These are phyloP conservation scores for Daldinia childiae DNA, from an alignment of 495 filamentous ascomycete genomes.

Conservation along the genomic window DNA sequence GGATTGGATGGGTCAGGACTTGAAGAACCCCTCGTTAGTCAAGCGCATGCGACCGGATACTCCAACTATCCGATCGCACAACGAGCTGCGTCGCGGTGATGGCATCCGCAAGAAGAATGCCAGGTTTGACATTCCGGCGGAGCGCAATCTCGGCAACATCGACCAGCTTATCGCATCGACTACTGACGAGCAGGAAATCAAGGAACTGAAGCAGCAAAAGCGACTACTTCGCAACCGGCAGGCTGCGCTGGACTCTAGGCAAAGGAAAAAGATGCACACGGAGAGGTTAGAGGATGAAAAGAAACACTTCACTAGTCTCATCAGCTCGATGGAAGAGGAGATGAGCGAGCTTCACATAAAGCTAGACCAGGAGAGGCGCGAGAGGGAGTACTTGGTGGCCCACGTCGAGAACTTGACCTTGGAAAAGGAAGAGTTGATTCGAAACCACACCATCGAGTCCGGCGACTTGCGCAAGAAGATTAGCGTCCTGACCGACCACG, in stretches of 20 bases:
- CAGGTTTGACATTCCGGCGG: constrained; percentile 95
- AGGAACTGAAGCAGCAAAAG: constrained; percentile 99
- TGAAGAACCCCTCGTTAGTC: constrained; percentile 69
- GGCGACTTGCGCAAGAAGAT: constrained; percentile 96
- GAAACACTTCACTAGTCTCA: constrained; percentile 81
- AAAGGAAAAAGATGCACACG: constrained; percentile 98
- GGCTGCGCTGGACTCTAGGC: constrained; percentile 96
- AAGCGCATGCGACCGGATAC: constrained; percentile 77
- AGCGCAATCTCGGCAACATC: constrained; percentile 93
- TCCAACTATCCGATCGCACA: constrained; percentile 79
- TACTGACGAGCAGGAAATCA: constrained; percentile 91
- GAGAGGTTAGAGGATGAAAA: constrained; percentile 97
- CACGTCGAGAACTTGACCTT: constrained; percentile 79
- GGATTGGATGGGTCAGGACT: constrained; percentile 62
- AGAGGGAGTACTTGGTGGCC: constrained; percentile 76
- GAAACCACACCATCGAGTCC: constrained; percentile 89
- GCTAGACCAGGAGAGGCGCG: constrained; percentile 70
- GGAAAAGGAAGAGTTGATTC: constrained; percentile 92
- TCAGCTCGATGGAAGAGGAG: constrained; percentile 83
- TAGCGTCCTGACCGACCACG: constrained; percentile 83
- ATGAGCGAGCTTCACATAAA: constrained; percentile 72
- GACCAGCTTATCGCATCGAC: constrained; percentile 90
- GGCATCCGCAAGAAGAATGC: constrained; percentile 99
- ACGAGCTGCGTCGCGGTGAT: constrained; percentile 82
- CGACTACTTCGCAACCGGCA: constrained; percentile 92